Evolutionary conservation across 805 yeast species (phyloP), one percentile per base, ranked within the genome.

Genomic region (Wickerhamomyces bovis): DNA sequence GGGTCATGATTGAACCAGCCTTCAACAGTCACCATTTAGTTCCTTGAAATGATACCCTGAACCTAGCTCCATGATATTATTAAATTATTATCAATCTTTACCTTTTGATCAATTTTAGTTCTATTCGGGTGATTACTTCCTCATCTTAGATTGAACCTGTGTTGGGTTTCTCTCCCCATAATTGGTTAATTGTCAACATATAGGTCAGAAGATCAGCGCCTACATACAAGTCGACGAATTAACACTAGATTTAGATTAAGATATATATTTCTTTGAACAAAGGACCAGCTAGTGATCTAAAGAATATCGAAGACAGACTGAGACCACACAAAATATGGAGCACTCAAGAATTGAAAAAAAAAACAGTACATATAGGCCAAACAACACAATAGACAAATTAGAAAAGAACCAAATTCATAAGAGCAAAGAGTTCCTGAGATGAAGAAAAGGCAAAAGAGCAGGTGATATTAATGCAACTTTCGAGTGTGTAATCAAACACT

Each of bases 401-500:
- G 16, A 8, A 5, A 33, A 12, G 8, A 33, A 12, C 5, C 4
- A 4, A 28, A 28, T 13, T 28, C 15, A 28, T 13, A 2, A 28
- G 5, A 28, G 31, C 11, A 3, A 13, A 13, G n/a, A 28, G 31
- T 13, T 7, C 5, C 13, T 28, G 15, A 28, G n/a, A 28, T 28
- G 31, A 7, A 4, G 23, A 22, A 4, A 4, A 11, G n/a, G 31
- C 20, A 16, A 33, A 33, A 16, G 11, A 15, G 20, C 20, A 16
- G 36, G 16, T 33, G 36, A 33, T n/a, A n/a, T 33, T 16, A 33
- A 33, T 33, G 18, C 6, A 16, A 33, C 20, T 33, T 20, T 13
- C 20, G 12, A 33, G 12, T 16, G 11, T 16, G 8, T 13, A 10
- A 21, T 51, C 44, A 57, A 15, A 55, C 48, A 42, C 59, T 57